phyloP scores from a whole-genome alignment of 768 basidiomycete genomes.

The Tylopilus cervinicoccineus region DNA sequence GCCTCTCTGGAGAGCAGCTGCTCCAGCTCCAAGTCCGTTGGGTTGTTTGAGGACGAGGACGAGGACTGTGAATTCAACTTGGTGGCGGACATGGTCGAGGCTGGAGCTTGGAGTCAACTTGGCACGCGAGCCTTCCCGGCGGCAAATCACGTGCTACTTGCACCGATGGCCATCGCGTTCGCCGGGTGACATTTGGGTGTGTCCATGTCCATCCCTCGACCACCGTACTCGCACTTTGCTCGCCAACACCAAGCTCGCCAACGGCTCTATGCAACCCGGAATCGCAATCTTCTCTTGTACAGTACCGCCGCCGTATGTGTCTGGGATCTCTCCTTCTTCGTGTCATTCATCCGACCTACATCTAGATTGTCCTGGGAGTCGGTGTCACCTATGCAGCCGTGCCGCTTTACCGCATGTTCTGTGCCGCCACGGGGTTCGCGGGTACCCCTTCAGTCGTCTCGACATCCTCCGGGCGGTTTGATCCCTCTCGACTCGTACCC shows the following conservation, averaged over 20 bases:
- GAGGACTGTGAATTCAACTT: constrained; percentile 6
- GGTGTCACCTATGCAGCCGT: constrained; percentile 97
- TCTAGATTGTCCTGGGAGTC: constrained; percentile 69
- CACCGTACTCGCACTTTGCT: not conserved
- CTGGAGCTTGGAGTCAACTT: not conserved
- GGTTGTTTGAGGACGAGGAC: constrained; percentile 6
- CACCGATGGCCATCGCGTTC: not conserved
- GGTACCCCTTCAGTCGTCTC: constrained; percentile 89
- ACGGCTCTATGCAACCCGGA: constrained; percentile 51
- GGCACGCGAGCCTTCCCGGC: not conserved
- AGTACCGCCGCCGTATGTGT: constrained; percentile 70
- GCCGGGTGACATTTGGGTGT: constrained; percentile 5
- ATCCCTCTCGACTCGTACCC: constrained; percentile 80
- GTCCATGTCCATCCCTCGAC: constrained; percentile 11
- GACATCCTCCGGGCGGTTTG: constrained; percentile 58
- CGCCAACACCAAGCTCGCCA: constrained; percentile 33
- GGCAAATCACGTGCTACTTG: constrained; percentile 17
- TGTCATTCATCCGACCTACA: constrained; percentile 26
- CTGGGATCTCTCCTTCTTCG: not conserved
- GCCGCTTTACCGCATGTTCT: constrained; percentile 96
- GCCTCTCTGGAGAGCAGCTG: constrained; percentile 77
- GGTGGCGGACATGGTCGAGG: constrained; percentile 22
- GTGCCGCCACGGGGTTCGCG: constrained; percentile 94
- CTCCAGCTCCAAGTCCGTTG: constrained; percentile 61
- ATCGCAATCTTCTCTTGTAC: constrained; percentile 80